Evolutionary conservation across 148 eudicot genomes (phyloP), one percentile per base, ranked within the genome.

Genomic region (Arbutus unedo): DNA sequence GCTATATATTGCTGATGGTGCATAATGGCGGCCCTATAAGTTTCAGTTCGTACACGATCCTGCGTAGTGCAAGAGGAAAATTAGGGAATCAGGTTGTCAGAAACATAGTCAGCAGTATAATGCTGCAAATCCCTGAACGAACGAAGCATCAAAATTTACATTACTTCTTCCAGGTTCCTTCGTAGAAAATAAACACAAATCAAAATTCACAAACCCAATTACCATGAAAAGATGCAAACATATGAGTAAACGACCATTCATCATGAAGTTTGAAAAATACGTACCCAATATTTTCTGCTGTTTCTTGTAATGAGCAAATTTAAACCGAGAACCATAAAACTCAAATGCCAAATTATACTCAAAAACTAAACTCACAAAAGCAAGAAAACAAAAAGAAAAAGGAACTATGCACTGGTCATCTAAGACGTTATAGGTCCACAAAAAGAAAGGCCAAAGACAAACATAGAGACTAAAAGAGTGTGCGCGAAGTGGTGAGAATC

Each of bases 1-100:
- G 91, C 93, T 74, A 96, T 94, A 9, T 71, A 82, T 74, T 88
- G 87, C 89, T 87, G 93, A 81, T 94, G 89, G 60, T 96, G 93
- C 84, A 96, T 89, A 49, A 96, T 93, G 51, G 99, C 98, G 62
- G 89, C 88, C 85, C 93, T 91, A 84, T 96, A 96, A 76, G 97
- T 89, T 70, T 93, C 93, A n/a, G 99, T 96, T 71, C 99, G 93
- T 79, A 91, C 93, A 73, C 92, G 93, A 89, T 96, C 99, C 99
- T 96, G 98, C 80, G 81, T 57, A 71, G 47, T 56, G 31, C 83
- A 70, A 74, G 41, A 66, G 70, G 38, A 82, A 74, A 44, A 77
- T 49, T n/a, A 76, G 79, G 25, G 55, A 53, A 84, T 56, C 13
- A 43, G 3, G 47, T 25, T n/a, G 50, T 82, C 19, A 14, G 21